Conservation (phyloP, 2,329 filamentous ascomycete species). For the Stachybotrys chartarum region DNA sequence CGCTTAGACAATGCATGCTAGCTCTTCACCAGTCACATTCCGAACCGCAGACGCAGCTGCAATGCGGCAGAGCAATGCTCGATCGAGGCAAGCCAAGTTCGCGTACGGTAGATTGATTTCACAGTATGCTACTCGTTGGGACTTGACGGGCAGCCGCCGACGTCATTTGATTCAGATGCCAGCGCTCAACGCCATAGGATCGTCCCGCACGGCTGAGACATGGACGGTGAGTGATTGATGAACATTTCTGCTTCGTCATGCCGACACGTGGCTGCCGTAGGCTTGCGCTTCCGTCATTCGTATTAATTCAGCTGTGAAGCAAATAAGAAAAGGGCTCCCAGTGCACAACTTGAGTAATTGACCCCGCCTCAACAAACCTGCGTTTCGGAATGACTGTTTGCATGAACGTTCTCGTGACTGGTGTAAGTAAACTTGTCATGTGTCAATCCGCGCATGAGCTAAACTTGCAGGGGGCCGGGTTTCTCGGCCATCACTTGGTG, state of each 20-base stretch:
- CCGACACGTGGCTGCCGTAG: too few relatives aligned
- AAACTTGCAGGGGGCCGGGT: constrained; percentile 5
- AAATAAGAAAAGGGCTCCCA: too few relatives aligned
- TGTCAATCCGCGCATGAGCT: not conserved
- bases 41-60: too few relatives aligned
- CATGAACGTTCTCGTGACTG: not conserved
- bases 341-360: too few relatives aligned
- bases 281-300: too few relatives aligned
- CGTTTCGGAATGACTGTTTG: not conserved
- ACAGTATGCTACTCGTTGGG: not conserved
- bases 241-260: too few relatives aligned
- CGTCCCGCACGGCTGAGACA: not conserved
- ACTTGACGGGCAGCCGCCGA: not conserved
- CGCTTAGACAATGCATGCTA: too few relatives aligned
- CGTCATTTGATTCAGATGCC: not conserved
- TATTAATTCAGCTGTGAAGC: too few relatives aligned
- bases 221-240: too few relatives aligned
- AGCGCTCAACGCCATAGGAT: not conserved
- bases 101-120: not conserved
- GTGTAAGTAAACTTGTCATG: not conserved
- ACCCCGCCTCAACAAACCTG: too few relatives aligned
- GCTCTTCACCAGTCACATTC: too few relatives aligned
- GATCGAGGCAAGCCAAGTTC: not conserved
- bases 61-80: too few relatives aligned
- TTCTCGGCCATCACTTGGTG: constrained; percentile 8